phyloP scores from a whole-genome alignment of 352 stramenopile species.

The Pythium apleroticum region DNA sequence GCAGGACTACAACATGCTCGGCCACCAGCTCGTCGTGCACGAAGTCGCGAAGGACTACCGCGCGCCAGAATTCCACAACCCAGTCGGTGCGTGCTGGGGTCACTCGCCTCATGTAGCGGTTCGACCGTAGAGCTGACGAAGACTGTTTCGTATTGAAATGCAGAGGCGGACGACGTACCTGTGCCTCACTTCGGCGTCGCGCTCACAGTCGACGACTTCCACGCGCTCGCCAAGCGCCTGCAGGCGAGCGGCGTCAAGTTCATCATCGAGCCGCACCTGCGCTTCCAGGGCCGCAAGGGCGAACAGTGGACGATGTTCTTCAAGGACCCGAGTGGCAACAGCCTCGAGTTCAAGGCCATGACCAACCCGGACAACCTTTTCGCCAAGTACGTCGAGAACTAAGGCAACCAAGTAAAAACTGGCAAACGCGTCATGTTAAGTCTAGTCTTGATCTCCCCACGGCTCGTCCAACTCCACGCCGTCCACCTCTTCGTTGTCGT shows the following conservation, averaged over 20 bases:
- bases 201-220: slow-evolving; percentile 92
- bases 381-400: slow-evolving; percentile 94
- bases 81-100: slow-evolving; percentile 68
- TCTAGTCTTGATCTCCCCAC: slow-evolving; percentile 24
- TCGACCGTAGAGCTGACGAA: background rate
- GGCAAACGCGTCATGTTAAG: background rate
- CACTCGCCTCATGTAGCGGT: background rate
- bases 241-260: slow-evolving; percentile 84
- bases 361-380: slow-evolving; percentile 96
- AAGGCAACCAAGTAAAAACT: slow-evolving; percentile 10
- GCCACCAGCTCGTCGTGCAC: slow-evolving; percentile 88
- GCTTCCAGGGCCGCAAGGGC: slow-evolving; percentile 93
- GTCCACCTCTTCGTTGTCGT: slow-evolving; percentile 38
- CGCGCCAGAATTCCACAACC: slow-evolving; percentile 94
- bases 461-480: slow-evolving; percentile 45
- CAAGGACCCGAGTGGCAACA: slow-evolving; percentile 97
- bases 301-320: slow-evolving; percentile 99
- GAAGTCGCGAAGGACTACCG: slow-evolving; percentile 93
- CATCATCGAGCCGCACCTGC: slow-evolving; percentile 95
- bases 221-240: slow-evolving; percentile 86
- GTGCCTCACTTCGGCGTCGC: slow-evolving; percentile 96
- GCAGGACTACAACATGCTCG: slow-evolving; percentile 93
- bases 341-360: slow-evolving; percentile 99
- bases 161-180: slow-evolving; percentile 95
- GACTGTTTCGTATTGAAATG: background rate